Percentiles rank a stretch among this genome's conserved stretches.
phyloP scores from a whole-genome alignment of 768 basidiomycete genomes.

The Russula compacta region DNA sequence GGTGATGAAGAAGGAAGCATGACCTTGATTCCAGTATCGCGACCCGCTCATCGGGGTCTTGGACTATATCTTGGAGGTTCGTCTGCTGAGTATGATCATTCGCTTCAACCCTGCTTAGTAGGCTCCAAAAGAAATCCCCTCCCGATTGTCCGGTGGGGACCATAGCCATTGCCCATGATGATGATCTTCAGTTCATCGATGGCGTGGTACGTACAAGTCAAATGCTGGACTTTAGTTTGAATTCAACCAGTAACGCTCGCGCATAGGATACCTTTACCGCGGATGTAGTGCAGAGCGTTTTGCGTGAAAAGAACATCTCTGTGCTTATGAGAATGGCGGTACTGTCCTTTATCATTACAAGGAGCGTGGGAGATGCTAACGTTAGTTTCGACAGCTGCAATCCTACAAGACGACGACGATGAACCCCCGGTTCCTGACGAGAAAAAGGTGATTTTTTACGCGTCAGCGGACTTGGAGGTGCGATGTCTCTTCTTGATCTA shows the following conservation, averaged over 20 bases:
- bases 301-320: neutral
- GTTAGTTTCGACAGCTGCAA: neutral
- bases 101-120: neutral
- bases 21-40: neutral
- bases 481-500: neutral
- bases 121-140: neutral
- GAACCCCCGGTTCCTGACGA: neutral
- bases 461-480: neutral
- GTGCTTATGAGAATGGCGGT: conserved; percentile 3
- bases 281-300: neutral
- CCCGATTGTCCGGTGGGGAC: neutral
- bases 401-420: neutral
- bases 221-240: neutral
- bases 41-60: conserved; percentile 9
- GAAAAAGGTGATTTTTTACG: neutral
- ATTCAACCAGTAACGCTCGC: neutral
- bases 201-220: neutral
- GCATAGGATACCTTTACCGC: neutral
- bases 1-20: neutral
- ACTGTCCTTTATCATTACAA: neutral
- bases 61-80: conserved; percentile 7
- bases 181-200: conserved; percentile 6
- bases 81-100: neutral
- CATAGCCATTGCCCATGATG: conserved; percentile 8
- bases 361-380: neutral